Percentiles rank a stretch among this genome's conserved stretches.
phyloP scores from a whole-genome alignment of 495 filamentous ascomycete genomes.

The Penicillium pulvis region DNA sequence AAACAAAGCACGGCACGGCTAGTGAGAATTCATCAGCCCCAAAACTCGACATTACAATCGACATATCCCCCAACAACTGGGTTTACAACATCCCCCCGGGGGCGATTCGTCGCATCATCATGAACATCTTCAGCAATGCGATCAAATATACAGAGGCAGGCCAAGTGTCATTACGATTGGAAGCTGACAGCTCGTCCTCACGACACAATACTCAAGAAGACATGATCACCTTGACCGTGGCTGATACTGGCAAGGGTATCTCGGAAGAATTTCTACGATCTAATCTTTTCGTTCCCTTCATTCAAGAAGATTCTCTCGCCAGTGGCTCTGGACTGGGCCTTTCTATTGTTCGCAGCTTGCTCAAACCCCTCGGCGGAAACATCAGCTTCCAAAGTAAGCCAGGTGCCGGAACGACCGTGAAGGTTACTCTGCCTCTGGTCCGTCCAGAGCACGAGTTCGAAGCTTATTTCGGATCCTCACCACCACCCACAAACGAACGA shows the following conservation, averaged over 20 bases:
- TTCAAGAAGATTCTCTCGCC: conserved; percentile 48
- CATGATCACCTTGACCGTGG: conserved; percentile 39
- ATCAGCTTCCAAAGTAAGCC: conserved; percentile 44
- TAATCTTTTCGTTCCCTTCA: conserved; percentile 48
- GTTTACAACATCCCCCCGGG: conserved; percentile 61
- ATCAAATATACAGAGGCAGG: conserved; percentile 68
- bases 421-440: conserved; percentile 44
- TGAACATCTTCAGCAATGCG: conserved; percentile 75
- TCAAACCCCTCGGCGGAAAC: conserved; percentile 40
- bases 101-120: conserved; percentile 63
- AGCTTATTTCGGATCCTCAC: conserved; percentile 6
- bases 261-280: conserved; percentile 43
- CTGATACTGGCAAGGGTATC: conserved; percentile 49
- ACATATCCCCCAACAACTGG: conserved; percentile 49
- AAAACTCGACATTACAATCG: conserved; percentile 54
- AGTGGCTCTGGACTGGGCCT: conserved; percentile 48
- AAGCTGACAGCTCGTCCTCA: conserved; percentile 37
- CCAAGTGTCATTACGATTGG: conserved; percentile 57
- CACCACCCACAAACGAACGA: conserved; percentile 14
- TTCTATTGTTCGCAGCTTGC: conserved; percentile 45
- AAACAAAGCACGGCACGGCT: not conserved
- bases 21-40: conserved; percentile 29
- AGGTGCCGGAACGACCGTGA: conserved; percentile 52
- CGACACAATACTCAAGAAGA: conserved; percentile 21
- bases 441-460: conserved; percentile 22